phyloP scores from a whole-genome alignment of 2,329 filamentous ascomycete species.

The Aureobasidium sp. region DNA sequence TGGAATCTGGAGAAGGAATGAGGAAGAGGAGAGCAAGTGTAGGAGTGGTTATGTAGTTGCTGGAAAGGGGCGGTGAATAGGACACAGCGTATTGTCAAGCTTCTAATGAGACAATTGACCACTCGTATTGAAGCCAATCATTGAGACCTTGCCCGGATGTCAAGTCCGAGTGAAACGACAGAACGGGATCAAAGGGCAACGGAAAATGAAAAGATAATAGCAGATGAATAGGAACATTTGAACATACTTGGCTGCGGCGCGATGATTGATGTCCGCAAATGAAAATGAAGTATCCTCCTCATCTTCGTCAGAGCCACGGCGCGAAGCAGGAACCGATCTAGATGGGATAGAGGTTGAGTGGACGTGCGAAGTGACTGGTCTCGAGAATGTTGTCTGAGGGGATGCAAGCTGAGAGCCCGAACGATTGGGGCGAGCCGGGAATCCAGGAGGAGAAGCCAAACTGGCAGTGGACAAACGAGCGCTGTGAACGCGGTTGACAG shows the following conservation, averaged over 20 bases:
- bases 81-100: neutral
- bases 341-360: constrained; percentile 62
- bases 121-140: neutral
- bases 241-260: constrained; percentile 73
- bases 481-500: constrained; percentile 51
- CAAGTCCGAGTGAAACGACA: neutral
- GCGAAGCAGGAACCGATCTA: constrained; percentile 76
- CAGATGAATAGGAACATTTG: neutral
- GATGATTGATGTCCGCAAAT: constrained; percentile 61
- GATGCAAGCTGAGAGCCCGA: constrained; percentile 76
- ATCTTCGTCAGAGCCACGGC: constrained; percentile 80
- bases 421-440: constrained; percentile 53
- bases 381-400: constrained; percentile 54
- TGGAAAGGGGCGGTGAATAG: neutral
- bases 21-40: neutral
- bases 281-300: constrained; percentile 53
- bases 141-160: neutral
- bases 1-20: neutral
- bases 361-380: constrained; percentile 47
- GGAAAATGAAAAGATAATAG: neutral
- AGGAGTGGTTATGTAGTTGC: neutral
- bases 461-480: constrained; percentile 86
- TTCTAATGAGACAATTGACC: neutral
- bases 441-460: constrained; percentile 69
- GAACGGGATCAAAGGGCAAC: neutral